phyloP scores from a whole-genome alignment of 2,329 filamentous ascomycete genomes.

The Neurospora sp. region DNA sequence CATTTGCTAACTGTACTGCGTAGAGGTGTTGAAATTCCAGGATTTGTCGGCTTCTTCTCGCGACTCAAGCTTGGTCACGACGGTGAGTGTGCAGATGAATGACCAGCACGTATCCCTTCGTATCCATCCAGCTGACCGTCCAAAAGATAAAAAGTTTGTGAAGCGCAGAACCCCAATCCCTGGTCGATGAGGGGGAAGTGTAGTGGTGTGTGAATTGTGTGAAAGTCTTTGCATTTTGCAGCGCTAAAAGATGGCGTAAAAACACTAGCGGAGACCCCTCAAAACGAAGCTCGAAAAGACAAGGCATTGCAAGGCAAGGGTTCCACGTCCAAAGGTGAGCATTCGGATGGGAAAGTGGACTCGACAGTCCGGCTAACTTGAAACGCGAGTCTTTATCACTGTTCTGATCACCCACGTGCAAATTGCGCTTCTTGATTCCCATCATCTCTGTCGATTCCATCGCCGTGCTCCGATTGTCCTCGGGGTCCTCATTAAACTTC shows the following conservation, averaged over 20 bases:
- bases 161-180: neutral
- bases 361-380: neutral
- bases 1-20: neutral
- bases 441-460: neutral
- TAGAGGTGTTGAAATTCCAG: neutral
- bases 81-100: neutral
- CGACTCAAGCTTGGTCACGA: neutral
- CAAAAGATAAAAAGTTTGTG: neutral
- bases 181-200: neutral
- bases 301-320: neutral
- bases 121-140: neutral
- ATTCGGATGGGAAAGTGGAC: neutral
- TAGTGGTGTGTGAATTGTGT: neutral
- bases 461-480: neutral
- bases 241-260: neutral
- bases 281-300: neutral
- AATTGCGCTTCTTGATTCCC: neutral
- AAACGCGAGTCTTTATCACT: neutral
- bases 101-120: neutral
- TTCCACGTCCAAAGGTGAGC: neutral
- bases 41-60: neutral
- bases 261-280: neutral
- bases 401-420: neutral
- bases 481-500: neutral
- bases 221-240: neutral